Evolutionary conservation across 2,329 filamentous ascomycete genomes (phyloP).

Genomic region (Fusarium newnesense): DNA sequence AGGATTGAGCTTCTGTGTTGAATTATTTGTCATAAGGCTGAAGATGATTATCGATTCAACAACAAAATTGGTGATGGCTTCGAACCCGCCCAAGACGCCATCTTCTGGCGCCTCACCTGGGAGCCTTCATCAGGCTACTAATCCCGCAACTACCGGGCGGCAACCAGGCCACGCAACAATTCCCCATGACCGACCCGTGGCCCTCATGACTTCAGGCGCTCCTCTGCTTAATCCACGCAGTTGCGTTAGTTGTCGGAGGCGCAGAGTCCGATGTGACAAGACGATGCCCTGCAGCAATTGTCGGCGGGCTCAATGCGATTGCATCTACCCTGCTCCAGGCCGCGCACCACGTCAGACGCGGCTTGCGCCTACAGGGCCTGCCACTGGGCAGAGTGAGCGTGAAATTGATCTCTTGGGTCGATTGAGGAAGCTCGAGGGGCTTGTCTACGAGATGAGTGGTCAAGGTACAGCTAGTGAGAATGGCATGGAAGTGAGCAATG

Average conservation of each 20-base stretch:
- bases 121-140: neutral
- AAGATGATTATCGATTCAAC: neutral
- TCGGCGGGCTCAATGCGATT: slow-evolving; percentile 71
- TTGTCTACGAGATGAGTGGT: slow-evolving; percentile 74
- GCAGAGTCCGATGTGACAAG: slow-evolving; percentile 82
- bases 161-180: slow-evolving; percentile 24
- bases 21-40: neutral
- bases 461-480: slow-evolving; percentile 47
- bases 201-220: slow-evolving; percentile 39
- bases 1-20: neutral
- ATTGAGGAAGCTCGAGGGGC: slow-evolving; percentile 76
- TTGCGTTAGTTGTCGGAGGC: slow-evolving; percentile 59
- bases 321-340: slow-evolving; percentile 78
- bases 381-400: slow-evolving; percentile 62
- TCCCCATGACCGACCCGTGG: slow-evolving; percentile 32
- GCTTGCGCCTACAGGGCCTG: slow-evolving; percentile 55
- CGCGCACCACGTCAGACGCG: slow-evolving; percentile 74
- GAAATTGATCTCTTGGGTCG: slow-evolving; percentile 76
- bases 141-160: slow-evolving; percentile 14
- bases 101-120: slow-evolving; percentile 23
- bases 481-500: neutral
- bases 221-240: slow-evolving; percentile 57
- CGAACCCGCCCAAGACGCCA: slow-evolving; percentile 12
- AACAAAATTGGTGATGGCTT: slow-evolving; percentile 16
- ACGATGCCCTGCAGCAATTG: slow-evolving; percentile 68